Conservation (phyloP, 2,329 filamentous ascomycete genomes). For the Penicillium sclerotiorum region DNA sequence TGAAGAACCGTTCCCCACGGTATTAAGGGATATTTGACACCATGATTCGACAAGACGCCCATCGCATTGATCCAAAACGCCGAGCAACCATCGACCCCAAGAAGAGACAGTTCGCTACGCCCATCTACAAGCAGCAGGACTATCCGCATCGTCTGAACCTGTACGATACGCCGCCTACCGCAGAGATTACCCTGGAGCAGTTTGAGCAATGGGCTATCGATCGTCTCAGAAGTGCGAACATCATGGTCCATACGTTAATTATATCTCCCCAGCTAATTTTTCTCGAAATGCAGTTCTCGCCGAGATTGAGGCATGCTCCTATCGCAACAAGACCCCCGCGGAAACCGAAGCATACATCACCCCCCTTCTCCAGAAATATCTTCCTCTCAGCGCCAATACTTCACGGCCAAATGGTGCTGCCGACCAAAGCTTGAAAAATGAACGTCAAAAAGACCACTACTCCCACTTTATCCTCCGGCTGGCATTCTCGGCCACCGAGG, state of each 20-base stretch:
- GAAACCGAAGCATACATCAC: slow-evolving; percentile 85
- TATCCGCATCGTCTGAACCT: slow-evolving; percentile 91
- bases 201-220: slow-evolving; percentile 99
- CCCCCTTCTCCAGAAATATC: slow-evolving; percentile 81
- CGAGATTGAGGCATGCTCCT: slow-evolving; percentile 83
- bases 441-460: slow-evolving; percentile 95
- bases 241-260: neutral
- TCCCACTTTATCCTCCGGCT: slow-evolving; percentile 95
- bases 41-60: slow-evolving; percentile 50
- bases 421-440: slow-evolving; percentile 60
- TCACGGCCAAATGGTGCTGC: slow-evolving; percentile 57
- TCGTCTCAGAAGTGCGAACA: slow-evolving; percentile 72
- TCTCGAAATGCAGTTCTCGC: slow-evolving; percentile 38
- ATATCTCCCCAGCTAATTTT: neutral
- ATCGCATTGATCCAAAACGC: slow-evolving; percentile 65
- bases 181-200: slow-evolving; percentile 92
- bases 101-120: slow-evolving; percentile 82
- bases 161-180: slow-evolving; percentile 83
- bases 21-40: neutral
- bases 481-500: slow-evolving; percentile 88
- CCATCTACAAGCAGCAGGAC: slow-evolving; percentile 73
- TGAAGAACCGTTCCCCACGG: neutral
- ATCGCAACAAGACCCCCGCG: slow-evolving; percentile 81
- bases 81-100: slow-evolving; percentile 76
- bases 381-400: slow-evolving; percentile 76